phyloP scores from a whole-genome alignment of 2,329 filamentous ascomycete species.

The Simplicillium sp. region DNA sequence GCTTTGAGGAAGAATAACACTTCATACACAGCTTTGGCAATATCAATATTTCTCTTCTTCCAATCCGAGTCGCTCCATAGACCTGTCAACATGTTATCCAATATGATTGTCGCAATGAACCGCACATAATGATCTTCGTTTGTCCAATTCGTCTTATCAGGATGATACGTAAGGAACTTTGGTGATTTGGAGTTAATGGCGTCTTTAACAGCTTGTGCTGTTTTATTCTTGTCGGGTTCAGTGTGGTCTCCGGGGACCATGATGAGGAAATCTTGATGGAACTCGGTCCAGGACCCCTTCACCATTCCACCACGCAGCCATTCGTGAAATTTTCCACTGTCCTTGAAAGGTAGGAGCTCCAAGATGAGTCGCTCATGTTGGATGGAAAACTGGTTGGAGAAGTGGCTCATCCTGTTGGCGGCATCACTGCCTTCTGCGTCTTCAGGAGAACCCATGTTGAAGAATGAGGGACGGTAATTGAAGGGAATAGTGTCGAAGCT shows the following conservation, averaged over 20 bases:
- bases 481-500: no score
- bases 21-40: conserved; percentile 25
- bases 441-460: background rate
- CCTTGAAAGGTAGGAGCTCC: conserved; percentile 27
- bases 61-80: conserved; percentile 22
- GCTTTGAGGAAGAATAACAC: conserved; percentile 24
- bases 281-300: conserved; percentile 26
- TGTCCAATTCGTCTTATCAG: conserved; percentile 24
- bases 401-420: background rate
- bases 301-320: conserved; percentile 23
- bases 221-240: conserved; percentile 23
- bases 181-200: conserved; percentile 17
- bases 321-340: conserved; percentile 19
- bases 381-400: background rate
- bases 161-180: conserved; percentile 24
- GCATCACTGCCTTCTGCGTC: background rate
- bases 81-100: conserved; percentile 21
- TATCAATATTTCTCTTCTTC: conserved; percentile 19
- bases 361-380: conserved; percentile 28
- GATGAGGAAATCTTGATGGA: conserved; percentile 20
- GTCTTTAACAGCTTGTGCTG: conserved; percentile 18
- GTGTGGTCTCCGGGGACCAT: conserved; percentile 7
- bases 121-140: conserved; percentile 26
- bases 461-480: no score
- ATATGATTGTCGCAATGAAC: conserved; percentile 25